Base-by-base conservation (phyloP, 2,329 filamentous ascomycete genomes). In the Aspergillus bombycis region DNA sequence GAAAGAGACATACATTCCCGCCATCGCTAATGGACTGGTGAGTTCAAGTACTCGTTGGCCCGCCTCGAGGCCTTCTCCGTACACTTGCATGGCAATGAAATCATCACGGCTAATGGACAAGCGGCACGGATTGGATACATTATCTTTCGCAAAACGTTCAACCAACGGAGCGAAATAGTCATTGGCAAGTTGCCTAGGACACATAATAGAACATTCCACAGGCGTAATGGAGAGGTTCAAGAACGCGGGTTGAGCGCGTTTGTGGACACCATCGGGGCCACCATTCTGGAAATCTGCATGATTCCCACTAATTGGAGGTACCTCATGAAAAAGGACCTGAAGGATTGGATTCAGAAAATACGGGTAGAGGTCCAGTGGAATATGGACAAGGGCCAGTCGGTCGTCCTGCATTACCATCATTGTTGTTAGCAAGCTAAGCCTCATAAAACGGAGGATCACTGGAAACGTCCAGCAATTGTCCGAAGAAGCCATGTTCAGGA, bases 211-310 rank as follows among this genome's bases (percentile, higher is more conserved):
- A 80, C 93, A 96, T 78, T 97, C 95, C 61, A 96, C 87, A 0
- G 93, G 92, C 0, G 94, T 98, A 72, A 98, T 86, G 66, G 92
- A 96, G 70, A 99, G 89, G 77, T 98, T 98, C 76, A 97, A 86
- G 78, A 99, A 98, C 52, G 89, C 88, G 78, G 95, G 91, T 74
- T 83, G 82, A 76, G 82, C 19, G 79, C 80, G 84, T 80, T 83
- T 68, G 62, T 73, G 38, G 57, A 60, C 55, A 48, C 69, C 50
- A 53, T 68, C 58, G 56, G 71, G 68, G 45, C 64, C 62, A 58
- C 72, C 65, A 16, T 78, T 74, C 11, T 78, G 67, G 53, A 79
- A 78, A 48, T 77, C 75, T 50, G 80, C 73, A 58, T 76, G 85
- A 65, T 83, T 80, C 32, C 71, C 69, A 59, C 70, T 72, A 63